Evolutionary conservation across 352 stramenopile species (phyloP), one percentile per base, ranked within the genome.

Genomic region (Phytophthora chlamydospora): DNA sequence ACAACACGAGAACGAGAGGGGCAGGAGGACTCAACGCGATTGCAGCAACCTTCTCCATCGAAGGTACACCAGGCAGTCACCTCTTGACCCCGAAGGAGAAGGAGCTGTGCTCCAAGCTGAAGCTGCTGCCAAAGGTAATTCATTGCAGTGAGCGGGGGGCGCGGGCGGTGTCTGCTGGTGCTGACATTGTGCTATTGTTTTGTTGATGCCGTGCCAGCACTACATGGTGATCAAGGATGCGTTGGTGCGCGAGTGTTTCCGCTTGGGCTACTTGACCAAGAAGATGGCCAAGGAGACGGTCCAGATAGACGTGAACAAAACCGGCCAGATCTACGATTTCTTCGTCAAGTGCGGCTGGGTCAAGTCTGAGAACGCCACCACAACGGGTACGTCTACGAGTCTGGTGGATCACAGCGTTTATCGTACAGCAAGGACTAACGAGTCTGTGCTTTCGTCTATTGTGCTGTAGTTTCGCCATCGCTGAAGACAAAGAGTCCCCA

Each of bases 161-260:
- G 12, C 36, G 40, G 2, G 27, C 31, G 29, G 9, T 24, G 36
- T 62, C n/a, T 42, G 17, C 14, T 13, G 31, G 14, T 32, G 21
- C 21, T 21, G 9, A 35, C 31, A 12, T 4, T 24, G n/a, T 45
- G 19, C 48, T 51, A 5, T 51, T 66, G 4, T 41, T 42, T 13
- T 59, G 29, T 45, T 17, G 42, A 11, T 52, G 29, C 41, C 6
- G 62, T 54, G 16, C n/a, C 49, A 93, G 71, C 90, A 97, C 66
- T 99, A 98, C 75, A 68, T 98, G 43, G 85, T 98, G 54, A 96
- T 98, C 52, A 99, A 98, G 71, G 96, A 96, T 34, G 94, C 88
- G 12, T 63, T 99, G 13, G 90, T 99, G 70, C 87, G 89, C 67
- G 80, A 97, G 76, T 84, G 85, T 73, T 89, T 87, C 63, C 69